A percentile compares a stretch with the other conserved stretches of the same genome.
Conservation (phyloP, 306 rosid species). For the Begonia peltatifolia region DNA sequence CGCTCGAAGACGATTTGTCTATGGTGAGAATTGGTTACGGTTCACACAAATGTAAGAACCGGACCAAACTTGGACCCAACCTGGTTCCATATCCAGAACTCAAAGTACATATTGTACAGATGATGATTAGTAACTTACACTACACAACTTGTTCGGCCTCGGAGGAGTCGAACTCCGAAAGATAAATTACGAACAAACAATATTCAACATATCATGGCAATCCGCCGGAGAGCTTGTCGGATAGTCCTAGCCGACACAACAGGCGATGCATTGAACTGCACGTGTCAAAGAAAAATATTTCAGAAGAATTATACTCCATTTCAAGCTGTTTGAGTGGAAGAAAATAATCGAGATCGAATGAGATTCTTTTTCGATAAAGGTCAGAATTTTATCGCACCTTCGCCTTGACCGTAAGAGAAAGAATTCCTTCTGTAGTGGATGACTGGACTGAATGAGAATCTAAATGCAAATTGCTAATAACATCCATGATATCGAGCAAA, state of each 20-base stretch:
- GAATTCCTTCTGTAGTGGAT: constrained; percentile 42
- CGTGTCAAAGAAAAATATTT: neutral
- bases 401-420: constrained; percentile 44
- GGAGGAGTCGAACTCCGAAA: neutral
- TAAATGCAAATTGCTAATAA: constrained; percentile 31
- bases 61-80: too few species aligned
- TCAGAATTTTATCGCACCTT: constrained; percentile 20
- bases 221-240: constrained; percentile 18
- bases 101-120: too few species aligned
- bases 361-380: neutral
- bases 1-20: too few species aligned
- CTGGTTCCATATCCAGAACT: too few species aligned
- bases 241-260: constrained; percentile 14
- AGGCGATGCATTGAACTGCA: constrained; percentile 21
- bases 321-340: neutral
- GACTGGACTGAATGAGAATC: constrained; percentile 68
- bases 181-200: neutral
- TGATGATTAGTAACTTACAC: too few species aligned
- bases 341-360: neutral
- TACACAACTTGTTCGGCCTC: neutral
- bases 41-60: too few species aligned
- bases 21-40: too few species aligned
- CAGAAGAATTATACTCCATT: neutral
- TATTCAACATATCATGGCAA: constrained; percentile 10
- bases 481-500: constrained; percentile 55